These are phyloP conservation scores for Fusarium odoratissimum DNA, from an alignment of 2,329 filamentous ascomycete species.

Conservation along the genomic window DNA sequence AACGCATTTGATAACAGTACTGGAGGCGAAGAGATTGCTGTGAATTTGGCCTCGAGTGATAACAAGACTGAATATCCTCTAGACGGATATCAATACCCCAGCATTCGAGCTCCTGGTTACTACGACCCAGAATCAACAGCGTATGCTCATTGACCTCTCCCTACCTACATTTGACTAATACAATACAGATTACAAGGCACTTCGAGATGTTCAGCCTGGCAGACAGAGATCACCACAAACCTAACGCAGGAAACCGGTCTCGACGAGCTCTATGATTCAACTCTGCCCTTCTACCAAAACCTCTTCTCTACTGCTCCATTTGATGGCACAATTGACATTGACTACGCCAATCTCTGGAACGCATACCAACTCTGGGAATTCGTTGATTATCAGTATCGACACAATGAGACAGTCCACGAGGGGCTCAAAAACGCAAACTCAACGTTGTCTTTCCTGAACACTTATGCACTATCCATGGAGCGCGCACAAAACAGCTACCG, in stretches of 20 bases:
- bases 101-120: slow-evolving; percentile 65
- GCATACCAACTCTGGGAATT: slow-evolving; percentile 67
- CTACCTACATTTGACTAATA: background rate
- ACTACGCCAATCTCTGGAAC: slow-evolving; percentile 57
- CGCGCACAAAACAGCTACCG: slow-evolving; percentile 65
- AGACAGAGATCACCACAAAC: slow-evolving; percentile 44
- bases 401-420: slow-evolving; percentile 59
- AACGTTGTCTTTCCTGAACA: slow-evolving; percentile 61
- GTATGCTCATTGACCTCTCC: slow-evolving; percentile 49
- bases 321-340: slow-evolving; percentile 50
- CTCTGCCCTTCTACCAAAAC: slow-evolving; percentile 55
- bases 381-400: slow-evolving; percentile 63
- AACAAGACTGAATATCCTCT: slow-evolving; percentile 73
- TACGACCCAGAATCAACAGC: slow-evolving; percentile 58
- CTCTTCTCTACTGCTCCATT: slow-evolving; percentile 55
- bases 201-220: slow-evolving; percentile 53
- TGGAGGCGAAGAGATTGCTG: slow-evolving; percentile 56
- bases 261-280: slow-evolving; percentile 43
- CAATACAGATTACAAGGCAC: slow-evolving; percentile 53
- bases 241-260: slow-evolving; percentile 44
- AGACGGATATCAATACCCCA: slow-evolving; percentile 83
- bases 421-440: slow-evolving; percentile 51
- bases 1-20: slow-evolving; percentile 45
- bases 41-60: slow-evolving; percentile 49
- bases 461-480: slow-evolving; percentile 76